phyloP scores from a whole-genome alignment of 108 stramenopile genomes.

The Skeletonema tropicum region DNA sequence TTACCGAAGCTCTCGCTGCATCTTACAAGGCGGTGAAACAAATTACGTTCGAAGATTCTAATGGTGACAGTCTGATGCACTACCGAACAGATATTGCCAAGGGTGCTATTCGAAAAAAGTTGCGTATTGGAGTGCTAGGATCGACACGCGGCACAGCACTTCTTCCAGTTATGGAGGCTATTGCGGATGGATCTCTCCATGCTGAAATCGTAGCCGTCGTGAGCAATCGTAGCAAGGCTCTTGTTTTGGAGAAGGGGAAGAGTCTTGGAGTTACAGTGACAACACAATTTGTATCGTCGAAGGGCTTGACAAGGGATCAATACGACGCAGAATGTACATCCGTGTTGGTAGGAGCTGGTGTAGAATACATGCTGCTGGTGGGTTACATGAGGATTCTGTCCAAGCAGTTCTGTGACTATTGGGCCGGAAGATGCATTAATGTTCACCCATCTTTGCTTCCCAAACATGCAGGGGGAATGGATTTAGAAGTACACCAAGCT shows the following conservation, averaged over 20 bases:
- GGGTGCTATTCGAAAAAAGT: constrained; percentile 75
- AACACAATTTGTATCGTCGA: constrained; percentile 78
- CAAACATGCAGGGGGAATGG: constrained; percentile 99
- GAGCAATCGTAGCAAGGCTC: constrained; percentile 84
- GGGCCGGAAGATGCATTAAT: constrained; percentile 94
- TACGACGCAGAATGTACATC: constrained; percentile 94
- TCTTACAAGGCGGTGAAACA: constrained; percentile 87
- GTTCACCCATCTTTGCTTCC: constrained; percentile 99
- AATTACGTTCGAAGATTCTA: constrained; percentile 64
- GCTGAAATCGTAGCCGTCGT: constrained; percentile 94
- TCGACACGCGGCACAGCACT: constrained; percentile 95
- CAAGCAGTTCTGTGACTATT: constrained; percentile 82
- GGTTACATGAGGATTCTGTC: constrained; percentile 99
- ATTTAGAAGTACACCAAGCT: constrained; percentile 96
- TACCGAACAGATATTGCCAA: constrained; percentile 87
- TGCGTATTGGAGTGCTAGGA: constrained; percentile 93
- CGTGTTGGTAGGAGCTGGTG: constrained; percentile 88
- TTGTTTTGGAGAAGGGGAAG: constrained; percentile 90
- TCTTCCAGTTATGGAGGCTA: constrained; percentile 93
- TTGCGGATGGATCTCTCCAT: constrained; percentile 71
- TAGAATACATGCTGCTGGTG: constrained; percentile 93
- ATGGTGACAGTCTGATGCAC: constrained; percentile 63
- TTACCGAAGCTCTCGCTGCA: constrained; percentile 79
- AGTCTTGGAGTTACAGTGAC: constrained; percentile 86
- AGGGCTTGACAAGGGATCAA: constrained; percentile 84